phyloP scores from a whole-genome alignment of 371 early-diverging fungal species.

The Zancudomyces culisetae region DNA sequence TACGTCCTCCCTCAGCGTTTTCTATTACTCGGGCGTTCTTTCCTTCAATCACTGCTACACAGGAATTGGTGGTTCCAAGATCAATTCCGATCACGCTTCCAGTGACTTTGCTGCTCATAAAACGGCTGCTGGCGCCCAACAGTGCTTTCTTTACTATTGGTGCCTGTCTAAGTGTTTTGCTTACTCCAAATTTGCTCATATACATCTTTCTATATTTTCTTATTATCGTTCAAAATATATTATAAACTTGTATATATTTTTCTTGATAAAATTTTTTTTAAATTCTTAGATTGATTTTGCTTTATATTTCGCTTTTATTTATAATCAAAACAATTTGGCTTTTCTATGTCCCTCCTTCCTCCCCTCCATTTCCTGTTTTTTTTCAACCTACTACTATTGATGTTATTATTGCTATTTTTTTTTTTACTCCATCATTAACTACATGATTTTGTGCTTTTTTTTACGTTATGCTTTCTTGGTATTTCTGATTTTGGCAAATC shows the following conservation, averaged over 20 bases:
- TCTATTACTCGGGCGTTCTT: conserved; percentile 91
- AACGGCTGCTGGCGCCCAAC: not conserved
- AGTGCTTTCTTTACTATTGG: not conserved
- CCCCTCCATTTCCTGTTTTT: not conserved
- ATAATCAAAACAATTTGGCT: not conserved
- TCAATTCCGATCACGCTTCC: conserved; percentile 97
- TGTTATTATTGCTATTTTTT: not conserved
- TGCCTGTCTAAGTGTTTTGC: not conserved
- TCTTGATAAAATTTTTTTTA: not conserved
- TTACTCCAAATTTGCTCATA: conserved; percentile 1
- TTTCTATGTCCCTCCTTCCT: not conserved
- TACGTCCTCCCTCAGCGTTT: conserved; percentile 89
- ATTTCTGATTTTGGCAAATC: not conserved
- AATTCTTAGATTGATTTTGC: not conserved
- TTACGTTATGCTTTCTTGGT: not conserved
- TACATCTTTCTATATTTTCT: not conserved
- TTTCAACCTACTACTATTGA: not conserved
- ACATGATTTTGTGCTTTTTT: not conserved
- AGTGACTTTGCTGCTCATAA: conserved; percentile 47
- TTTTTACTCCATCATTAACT: not conserved
- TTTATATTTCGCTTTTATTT: not conserved
- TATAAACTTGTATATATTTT: no score
- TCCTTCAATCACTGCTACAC: conserved; percentile 95
- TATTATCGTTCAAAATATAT: no score
- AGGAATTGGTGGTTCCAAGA: conserved; percentile 99